phyloP scores from a whole-genome alignment of 495 filamentous ascomycete species.

The Penicillium psychrofluorescens region DNA sequence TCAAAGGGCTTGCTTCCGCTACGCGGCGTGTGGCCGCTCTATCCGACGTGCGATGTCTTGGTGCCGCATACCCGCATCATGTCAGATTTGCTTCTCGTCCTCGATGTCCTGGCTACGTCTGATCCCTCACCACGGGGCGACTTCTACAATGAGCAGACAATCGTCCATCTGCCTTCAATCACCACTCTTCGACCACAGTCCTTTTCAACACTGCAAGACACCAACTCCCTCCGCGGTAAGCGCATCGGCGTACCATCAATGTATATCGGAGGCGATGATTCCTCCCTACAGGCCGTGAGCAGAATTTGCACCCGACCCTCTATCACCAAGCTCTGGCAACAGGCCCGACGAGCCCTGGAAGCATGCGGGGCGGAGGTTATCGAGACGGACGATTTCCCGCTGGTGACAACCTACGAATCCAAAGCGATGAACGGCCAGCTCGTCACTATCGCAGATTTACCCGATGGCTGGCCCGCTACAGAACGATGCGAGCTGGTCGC shows the following conservation, averaged over 20 bases:
- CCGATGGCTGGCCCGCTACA: slow-evolving; percentile 22
- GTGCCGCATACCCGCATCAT: slow-evolving; percentile 30
- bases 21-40: slow-evolving; percentile 28
- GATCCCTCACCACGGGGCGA: slow-evolving; percentile 21
- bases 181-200: slow-evolving; percentile 15
- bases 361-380: slow-evolving; percentile 24
- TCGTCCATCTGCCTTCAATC: slow-evolving; percentile 19
- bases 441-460: slow-evolving; percentile 24
- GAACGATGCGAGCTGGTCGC: slow-evolving; percentile 27
- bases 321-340: slow-evolving; percentile 25
- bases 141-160: slow-evolving; percentile 26
- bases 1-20: slow-evolving; percentile 29
- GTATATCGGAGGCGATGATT: slow-evolving; percentile 24
- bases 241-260: slow-evolving; percentile 26
- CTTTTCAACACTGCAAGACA: slow-evolving; percentile 13
- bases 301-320: slow-evolving; percentile 19
- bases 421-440: slow-evolving; percentile 20
- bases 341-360: slow-evolving; percentile 15
- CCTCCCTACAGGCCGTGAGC: slow-evolving; percentile 9
- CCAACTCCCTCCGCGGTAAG: slow-evolving; percentile 17
- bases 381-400: slow-evolving; percentile 23
- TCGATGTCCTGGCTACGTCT: slow-evolving; percentile 22
- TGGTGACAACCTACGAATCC: slow-evolving; percentile 23
- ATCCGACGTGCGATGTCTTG: slow-evolving; percentile 29
- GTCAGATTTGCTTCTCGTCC: slow-evolving; percentile 21